Evolutionary conservation across 2,329 filamentous ascomycete genomes (phyloP), one percentile per base, ranked within the genome.

Genomic region (Rhexocercosporidium sp.): DNA sequence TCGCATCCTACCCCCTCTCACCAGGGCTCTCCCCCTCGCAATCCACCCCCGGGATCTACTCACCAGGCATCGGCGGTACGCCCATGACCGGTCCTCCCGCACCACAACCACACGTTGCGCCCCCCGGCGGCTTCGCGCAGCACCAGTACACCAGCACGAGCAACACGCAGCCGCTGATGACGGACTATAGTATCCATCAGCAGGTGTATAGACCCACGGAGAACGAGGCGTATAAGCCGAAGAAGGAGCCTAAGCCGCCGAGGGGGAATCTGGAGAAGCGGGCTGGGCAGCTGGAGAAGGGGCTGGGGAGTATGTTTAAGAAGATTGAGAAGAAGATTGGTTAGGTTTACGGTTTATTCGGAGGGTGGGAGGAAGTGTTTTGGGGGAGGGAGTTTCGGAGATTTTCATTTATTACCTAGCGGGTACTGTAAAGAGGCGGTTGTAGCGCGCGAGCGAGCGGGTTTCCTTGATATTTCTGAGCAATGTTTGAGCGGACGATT

Each of bases 131-230:
- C 1, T 90, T 84, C 75, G 79, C 86, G 22, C 83, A 86, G 68
- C 91, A 86, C 73, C 77, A 76, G 46, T 85, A 86, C 64, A 73
- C 72, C 0, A 74, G 78, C 12, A 18, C 68, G 1, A 70, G 67
- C 44, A 70, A 69, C 49, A 72, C 79, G 16, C 76, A 80, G 9
- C 79, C 79, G 0, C 73, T 76, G 75, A 25, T 72, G 72, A 65
- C 68, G 66, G 85, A 87, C 59, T 92, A 90, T 67, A 77, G 79
- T 8, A 79, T 93, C 49, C 92, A 94, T 73, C 85, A 88, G 74
- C 90, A 93, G 77, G 79, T 88, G 20, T 94, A 93, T 75, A 80
- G 87, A 64, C 92, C 91, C 1, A 90, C 87, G 5, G 88, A 91
- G 77, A 79, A 80, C 5, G 90, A 92, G 77, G 78, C 71, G n/a